These are phyloP conservation scores for Xylaria sp. DNA, from an alignment of 2,329 filamentous ascomycete species.

Conservation along the genomic window DNA sequence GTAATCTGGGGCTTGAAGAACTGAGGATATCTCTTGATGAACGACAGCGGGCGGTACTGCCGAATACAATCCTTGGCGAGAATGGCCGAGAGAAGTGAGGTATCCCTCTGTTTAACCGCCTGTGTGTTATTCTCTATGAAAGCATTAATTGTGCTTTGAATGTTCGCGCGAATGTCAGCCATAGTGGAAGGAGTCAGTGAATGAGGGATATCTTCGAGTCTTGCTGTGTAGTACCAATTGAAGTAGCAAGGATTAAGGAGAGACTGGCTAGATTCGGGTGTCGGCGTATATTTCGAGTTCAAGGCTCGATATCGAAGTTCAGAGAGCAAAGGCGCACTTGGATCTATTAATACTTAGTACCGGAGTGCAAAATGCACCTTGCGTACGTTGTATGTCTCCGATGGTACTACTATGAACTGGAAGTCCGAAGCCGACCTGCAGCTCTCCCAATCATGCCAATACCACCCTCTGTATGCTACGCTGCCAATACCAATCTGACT, in stretches of 20 bases:
- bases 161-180: conserved; percentile 16
- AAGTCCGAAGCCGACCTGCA: conserved; percentile 1
- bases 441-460: background rate
- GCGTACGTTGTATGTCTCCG: no score
- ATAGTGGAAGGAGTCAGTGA: background rate
- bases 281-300: background rate
- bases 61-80: conserved; percentile 30
- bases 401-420: background rate
- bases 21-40: conserved; percentile 30
- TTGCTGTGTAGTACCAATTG: background rate
- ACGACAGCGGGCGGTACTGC: conserved; percentile 30
- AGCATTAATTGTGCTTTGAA: conserved; percentile 15
- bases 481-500: background rate
- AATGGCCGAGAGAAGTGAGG: conserved; percentile 25
- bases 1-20: conserved; percentile 32
- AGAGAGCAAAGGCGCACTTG: background rate
- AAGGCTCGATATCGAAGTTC: background rate
- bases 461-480: background rate
- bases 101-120: conserved; percentile 28
- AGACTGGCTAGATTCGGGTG: background rate
- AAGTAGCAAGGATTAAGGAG: background rate
- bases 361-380: no score
- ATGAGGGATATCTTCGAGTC: background rate
- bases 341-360: background rate
- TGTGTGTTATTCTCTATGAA: conserved; percentile 31